phyloP scores from a whole-genome alignment of 371 early-diverging fungal genomes.

The Ordospora pajunii region DNA sequence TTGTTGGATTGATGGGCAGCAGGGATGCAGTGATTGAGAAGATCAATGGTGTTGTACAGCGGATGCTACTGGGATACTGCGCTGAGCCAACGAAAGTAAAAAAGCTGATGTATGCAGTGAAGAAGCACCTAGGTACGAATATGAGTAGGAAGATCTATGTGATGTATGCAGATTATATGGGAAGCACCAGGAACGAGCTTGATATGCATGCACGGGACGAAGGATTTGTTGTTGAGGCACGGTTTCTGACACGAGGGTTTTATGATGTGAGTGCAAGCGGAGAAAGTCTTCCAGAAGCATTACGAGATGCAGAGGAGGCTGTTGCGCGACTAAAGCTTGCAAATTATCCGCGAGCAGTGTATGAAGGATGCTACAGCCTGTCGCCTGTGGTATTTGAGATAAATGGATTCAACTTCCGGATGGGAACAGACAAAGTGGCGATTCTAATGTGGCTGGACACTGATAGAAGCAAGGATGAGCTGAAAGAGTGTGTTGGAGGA shows the following conservation, averaged over 20 bases:
- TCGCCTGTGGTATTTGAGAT: constrained; percentile 30
- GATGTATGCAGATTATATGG: not conserved
- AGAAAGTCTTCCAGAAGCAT: not conserved
- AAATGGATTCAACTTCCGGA: constrained; percentile 11
- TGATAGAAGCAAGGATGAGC: not conserved
- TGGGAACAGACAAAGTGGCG: constrained; percentile 11
- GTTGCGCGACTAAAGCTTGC: not conserved
- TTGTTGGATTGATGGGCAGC: not conserved
- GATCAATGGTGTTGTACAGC: not conserved
- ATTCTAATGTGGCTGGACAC: constrained; percentile 10
- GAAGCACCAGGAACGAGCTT: not conserved
- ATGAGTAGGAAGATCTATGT: not conserved
- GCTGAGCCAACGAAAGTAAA: not conserved
- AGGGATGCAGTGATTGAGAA: not conserved
- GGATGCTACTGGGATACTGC: not conserved
- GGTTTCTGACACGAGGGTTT: constrained; percentile 26
- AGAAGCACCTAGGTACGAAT: not conserved
- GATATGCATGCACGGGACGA: not conserved
- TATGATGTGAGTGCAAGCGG: constrained; percentile 11
- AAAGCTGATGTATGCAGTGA: not conserved
- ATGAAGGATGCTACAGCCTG: not conserved
- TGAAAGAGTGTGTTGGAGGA: not conserved
- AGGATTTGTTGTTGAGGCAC: not conserved
- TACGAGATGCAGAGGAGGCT: not conserved
- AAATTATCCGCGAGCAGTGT: constrained; percentile 3